Percentiles rank a stretch among this genome's conserved stretches.
Evolutionary conservation across 495 filamentous ascomycete genomes (phyloP).

Genomic region (Talaromyces stipitatus): DNA sequence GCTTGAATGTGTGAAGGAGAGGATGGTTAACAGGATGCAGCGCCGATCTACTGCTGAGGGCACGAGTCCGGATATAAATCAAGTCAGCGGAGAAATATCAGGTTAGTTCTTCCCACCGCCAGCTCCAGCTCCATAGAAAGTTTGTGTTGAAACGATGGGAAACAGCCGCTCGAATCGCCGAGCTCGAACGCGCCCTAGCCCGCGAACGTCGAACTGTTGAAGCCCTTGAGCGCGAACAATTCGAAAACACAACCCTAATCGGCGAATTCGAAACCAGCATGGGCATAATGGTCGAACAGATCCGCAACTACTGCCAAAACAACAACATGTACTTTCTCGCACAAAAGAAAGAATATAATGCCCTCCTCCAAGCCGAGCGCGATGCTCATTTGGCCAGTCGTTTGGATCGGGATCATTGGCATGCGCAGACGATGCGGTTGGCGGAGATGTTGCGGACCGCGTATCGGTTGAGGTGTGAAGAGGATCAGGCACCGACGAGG

Average conservation of each 20-base stretch:
- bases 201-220: slow-evolving; percentile 40
- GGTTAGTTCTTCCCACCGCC: slow-evolving; percentile 17
- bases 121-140: not conserved
- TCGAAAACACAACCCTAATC: slow-evolving; percentile 46
- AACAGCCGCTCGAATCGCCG: slow-evolving; percentile 41
- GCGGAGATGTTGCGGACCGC: slow-evolving; percentile 47
- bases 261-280: slow-evolving; percentile 50
- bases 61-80: slow-evolving; percentile 32
- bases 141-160: not conserved
- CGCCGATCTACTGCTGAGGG: slow-evolving; percentile 39
- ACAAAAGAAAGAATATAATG: slow-evolving; percentile 53
- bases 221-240: slow-evolving; percentile 40
- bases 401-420: slow-evolving; percentile 59
- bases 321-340: slow-evolving; percentile 51
- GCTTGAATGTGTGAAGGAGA: not conserved
- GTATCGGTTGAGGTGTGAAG: slow-evolving; percentile 40
- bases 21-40: slow-evolving; percentile 7
- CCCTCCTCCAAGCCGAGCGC: slow-evolving; percentile 49
- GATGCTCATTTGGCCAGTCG: slow-evolving; percentile 49
- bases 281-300: slow-evolving; percentile 50
- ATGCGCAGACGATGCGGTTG: slow-evolving; percentile 46
- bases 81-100: slow-evolving; percentile 41
- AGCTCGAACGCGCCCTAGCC: slow-evolving; percentile 45
- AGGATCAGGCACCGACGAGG: slow-evolving; percentile 40
- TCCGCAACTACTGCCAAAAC: slow-evolving; percentile 54